Evolutionary conservation across 768 basidiomycete genomes (phyloP).

Genomic region (Boletus patriciae): DNA sequence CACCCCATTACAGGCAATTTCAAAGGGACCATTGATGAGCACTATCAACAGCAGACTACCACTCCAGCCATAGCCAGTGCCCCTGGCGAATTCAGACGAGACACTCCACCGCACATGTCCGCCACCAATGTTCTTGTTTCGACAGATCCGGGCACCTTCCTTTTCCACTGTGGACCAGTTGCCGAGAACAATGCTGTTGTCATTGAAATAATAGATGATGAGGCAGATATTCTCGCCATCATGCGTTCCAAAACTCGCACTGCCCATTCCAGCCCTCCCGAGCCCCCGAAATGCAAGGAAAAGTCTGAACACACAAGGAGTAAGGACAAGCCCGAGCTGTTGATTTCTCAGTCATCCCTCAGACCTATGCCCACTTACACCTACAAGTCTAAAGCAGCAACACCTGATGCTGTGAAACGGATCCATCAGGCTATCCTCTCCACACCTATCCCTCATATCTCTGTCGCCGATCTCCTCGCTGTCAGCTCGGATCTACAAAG

Average conservation of each 20-base stretch:
- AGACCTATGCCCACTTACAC: not conserved
- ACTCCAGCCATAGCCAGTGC: not conserved
- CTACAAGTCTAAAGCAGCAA: constrained; percentile 12
- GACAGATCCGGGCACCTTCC: too few relatives aligned
- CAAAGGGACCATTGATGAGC: not conserved
- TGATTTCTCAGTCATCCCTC: not conserved
- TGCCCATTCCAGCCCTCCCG: too few relatives aligned
- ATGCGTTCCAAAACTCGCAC: too few relatives aligned
- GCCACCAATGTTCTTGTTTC: too few relatives aligned
- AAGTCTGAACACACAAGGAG: not conserved
- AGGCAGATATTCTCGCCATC: too few relatives aligned
- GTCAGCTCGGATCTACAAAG: constrained; percentile 17
- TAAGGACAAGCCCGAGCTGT: not conserved
- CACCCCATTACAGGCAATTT: not conserved
- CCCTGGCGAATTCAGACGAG: not conserved
- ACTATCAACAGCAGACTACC: not conserved
- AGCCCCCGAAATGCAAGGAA: too few relatives aligned
- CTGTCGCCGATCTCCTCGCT: constrained; percentile 9
- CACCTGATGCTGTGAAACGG: not conserved
- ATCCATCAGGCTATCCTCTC: constrained; percentile 9
- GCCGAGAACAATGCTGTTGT: too few relatives aligned
- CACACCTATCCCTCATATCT: not conserved
- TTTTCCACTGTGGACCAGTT: too few relatives aligned
- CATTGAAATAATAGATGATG: too few relatives aligned
- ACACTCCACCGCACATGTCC: not conserved